Percentiles rank a stretch among this genome's conserved stretches.
phyloP scores from a whole-genome alignment of 495 filamentous ascomycete genomes.

The Glarea lozoyensis region DNA sequence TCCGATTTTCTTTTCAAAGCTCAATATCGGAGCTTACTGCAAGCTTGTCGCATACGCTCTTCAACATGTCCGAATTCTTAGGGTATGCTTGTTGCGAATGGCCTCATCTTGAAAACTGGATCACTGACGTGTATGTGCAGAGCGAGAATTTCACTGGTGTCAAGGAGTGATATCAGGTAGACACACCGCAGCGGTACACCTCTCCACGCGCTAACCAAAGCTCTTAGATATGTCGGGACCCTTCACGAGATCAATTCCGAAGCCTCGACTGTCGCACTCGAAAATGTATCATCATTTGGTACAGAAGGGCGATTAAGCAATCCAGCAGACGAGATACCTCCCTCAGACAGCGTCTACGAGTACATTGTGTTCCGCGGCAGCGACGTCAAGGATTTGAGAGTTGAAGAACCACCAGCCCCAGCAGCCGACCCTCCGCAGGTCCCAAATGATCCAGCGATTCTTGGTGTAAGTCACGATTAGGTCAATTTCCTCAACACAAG shows the following conservation, averaged over 20 bases:
- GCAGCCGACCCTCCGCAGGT: conserved; percentile 68
- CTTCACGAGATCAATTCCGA: conserved; percentile 98
- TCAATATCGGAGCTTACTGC: conserved; percentile 17
- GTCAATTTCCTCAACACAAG: conserved; percentile 5
- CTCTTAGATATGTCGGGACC: conserved; percentile 78
- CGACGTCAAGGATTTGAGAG: conserved; percentile 94
- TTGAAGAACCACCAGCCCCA: conserved; percentile 61
- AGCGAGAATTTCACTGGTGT: conserved; percentile 80
- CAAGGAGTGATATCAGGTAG: conserved; percentile 75
- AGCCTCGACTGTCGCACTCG: conserved; percentile 88
- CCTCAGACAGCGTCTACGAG: conserved; percentile 83
- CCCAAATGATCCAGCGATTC: conserved; percentile 92
- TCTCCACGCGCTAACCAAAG: conserved; percentile 20
- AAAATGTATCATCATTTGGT: conserved; percentile 87
- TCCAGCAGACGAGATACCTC: conserved; percentile 69
- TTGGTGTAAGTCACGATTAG: conserved; percentile 67
- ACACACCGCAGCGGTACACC: not conserved
- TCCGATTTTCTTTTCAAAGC: too few relatives aligned
- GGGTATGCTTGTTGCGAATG: conserved; percentile 32
- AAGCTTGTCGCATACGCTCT: conserved; percentile 17
- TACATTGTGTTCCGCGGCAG: conserved; percentile 99
- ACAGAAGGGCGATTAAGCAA: conserved; percentile 80
- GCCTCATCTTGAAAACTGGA: conserved; percentile 4
- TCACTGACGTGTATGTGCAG: conserved; percentile 31
- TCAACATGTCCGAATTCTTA: conserved; percentile 54